Base-by-base conservation (phyloP, 768 basidiomycete genomes). In the Suillus sp. region DNA sequence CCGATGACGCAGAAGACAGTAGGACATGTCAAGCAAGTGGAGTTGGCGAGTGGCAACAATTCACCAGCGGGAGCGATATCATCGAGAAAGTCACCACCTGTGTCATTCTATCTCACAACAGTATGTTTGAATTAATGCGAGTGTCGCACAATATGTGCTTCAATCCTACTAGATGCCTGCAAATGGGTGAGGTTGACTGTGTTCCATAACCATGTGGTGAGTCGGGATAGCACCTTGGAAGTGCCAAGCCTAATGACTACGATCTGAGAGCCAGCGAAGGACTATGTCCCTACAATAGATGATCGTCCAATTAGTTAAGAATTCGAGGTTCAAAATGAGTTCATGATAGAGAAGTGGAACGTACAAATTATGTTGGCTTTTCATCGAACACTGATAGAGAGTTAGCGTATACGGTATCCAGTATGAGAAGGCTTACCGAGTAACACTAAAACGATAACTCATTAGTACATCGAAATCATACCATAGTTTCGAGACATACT, bases 341-440 rank as follows among this genome's bases (percentile, higher is more conserved):
- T 7, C n/a, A 34, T n/a, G 32, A 9, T 57, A 59, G 25, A 27
- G 20, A 14, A 2, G 22, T 32, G 32, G 35, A 38, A 74, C 91
- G 61, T 68, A 92, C 90, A 97, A 78, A 72, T 97, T 97, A 75
- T 97, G 94, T 75, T 93, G 91, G 70, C 89, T 95, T 77, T 95
- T 96, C 90, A 96, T 96, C 2, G 94, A 97, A 74, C 95, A 96
- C 95, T 97, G 68, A 1, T 55, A 53, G 55, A 16, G 27, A 40
- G 22, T 61, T 40, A 59, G 42, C 37, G 30, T 65, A 48, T 62
- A 64, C 27, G 18, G 51, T 5, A 40, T 37, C 8, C 10, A 57
- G 51, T 40, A 40, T 37, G 58, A n/a, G n/a, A 50, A 13, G 27
- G 68, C 86, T 63, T 76, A 92, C 91, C 66, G 91, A 93, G 72